Evolutionary conservation across 805 yeast species (phyloP).

Genomic region (Myxozyma mucilagina): DNA sequence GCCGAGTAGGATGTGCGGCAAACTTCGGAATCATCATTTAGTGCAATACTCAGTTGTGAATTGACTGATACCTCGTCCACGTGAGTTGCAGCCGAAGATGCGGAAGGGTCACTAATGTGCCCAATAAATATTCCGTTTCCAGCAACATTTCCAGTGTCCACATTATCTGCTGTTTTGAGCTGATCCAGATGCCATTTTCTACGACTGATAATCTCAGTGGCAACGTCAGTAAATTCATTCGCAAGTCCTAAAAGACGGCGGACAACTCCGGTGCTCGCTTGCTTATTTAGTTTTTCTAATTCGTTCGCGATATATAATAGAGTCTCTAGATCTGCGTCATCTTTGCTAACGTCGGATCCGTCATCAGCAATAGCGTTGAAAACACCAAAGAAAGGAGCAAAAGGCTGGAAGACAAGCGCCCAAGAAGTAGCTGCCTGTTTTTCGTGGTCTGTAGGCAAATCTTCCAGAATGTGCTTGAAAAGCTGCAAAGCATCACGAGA

Average conservation of each 20-base stretch:
- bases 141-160: not conserved
- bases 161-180: constrained; percentile 10
- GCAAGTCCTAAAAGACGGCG: constrained; percentile 18
- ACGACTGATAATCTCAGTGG: constrained; percentile 16
- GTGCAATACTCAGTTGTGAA: not conserved
- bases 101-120: not conserved
- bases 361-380: constrained; percentile 25
- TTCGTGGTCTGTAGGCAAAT: constrained; percentile 11
- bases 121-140: not conserved
- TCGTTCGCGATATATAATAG: constrained; percentile 12
- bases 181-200: constrained; percentile 14
- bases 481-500: constrained; percentile 24
- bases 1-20: constrained; percentile 13
- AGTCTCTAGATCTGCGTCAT: constrained; percentile 14
- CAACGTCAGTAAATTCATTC: constrained; percentile 24
- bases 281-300: constrained; percentile 10
- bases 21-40: constrained; percentile 10
- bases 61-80: not conserved
- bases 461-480: constrained; percentile 18
- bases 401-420: constrained; percentile 29
- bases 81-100: constrained; percentile 1
- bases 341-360: constrained; percentile 13
- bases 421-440: constrained; percentile 22
- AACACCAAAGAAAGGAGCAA: constrained; percentile 29
- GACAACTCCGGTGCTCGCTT: constrained; percentile 22